Conservation (phyloP, 108 stramenopile species). For the Skeletonema marinoi region DNA sequence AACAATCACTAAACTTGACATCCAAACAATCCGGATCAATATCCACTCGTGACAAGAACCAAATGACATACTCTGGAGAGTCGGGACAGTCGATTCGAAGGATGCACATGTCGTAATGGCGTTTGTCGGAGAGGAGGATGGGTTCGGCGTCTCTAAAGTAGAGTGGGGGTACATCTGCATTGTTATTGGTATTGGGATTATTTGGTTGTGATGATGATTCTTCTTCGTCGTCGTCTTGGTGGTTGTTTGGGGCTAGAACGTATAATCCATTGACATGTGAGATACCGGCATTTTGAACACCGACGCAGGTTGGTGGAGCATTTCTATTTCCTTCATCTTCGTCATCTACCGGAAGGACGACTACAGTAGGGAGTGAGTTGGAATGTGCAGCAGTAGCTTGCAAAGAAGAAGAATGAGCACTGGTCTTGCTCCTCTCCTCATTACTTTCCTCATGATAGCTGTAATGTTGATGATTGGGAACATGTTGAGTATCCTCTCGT, state of each 20-base stretch:
- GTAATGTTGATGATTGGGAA: background rate
- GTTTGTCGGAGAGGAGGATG: slow-evolving; percentile 21
- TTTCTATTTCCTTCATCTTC: slow-evolving; percentile 10
- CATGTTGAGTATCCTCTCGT: background rate
- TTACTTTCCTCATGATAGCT: too few relatives aligned
- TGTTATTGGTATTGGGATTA: background rate
- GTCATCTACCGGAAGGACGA: slow-evolving; percentile 13
- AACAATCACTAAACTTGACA: slow-evolving; percentile 50
- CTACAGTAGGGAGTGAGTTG: background rate
- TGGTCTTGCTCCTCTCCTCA: too few relatives aligned
- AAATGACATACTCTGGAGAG: slow-evolving; percentile 33
- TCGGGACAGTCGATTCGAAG: slow-evolving; percentile 37
- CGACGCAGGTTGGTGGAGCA: slow-evolving; percentile 20
- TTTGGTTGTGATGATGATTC: background rate
- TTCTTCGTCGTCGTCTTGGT: background rate
- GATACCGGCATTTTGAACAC: slow-evolving; percentile 26
- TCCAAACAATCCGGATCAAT: slow-evolving; percentile 31
- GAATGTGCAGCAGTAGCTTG: background rate
- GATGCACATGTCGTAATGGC: slow-evolving; percentile 48
- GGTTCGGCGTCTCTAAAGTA: slow-evolving; percentile 44
- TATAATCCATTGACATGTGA: slow-evolving; percentile 45
- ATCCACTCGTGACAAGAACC: slow-evolving; percentile 46
- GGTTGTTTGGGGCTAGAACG: slow-evolving; percentile 6
- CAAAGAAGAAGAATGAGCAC: too few relatives aligned
- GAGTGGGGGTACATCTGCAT: slow-evolving; percentile 15